These are phyloP conservation scores for Haemoproteus tartakovskyi DNA, from an alignment of 169 alveolate genomes.

Conservation along the genomic window DNA sequence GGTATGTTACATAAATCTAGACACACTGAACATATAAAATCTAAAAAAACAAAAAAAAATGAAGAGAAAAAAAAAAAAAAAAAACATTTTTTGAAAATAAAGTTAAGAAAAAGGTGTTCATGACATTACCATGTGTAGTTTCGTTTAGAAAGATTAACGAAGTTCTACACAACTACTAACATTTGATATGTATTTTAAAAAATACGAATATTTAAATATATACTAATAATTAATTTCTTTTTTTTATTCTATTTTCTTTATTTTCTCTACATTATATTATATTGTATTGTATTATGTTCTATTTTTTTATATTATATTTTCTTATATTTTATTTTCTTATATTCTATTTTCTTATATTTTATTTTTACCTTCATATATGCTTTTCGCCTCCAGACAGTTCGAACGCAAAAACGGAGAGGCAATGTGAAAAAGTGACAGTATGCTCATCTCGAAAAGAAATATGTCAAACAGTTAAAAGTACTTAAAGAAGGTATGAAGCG, in stretches of 20 bases:
- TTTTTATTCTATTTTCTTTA: too few species aligned
- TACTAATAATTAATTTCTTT: too few species aligned
- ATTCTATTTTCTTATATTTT: background rate
- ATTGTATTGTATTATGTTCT: background rate
- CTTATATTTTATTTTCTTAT: background rate
- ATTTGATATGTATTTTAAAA: too few species aligned
- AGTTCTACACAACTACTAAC: too few species aligned
- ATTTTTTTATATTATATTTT: background rate
- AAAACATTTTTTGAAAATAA: background rate
- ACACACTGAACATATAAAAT: slow-evolving; percentile 62
- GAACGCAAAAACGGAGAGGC: slow-evolving; percentile 37
- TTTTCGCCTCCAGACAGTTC: slow-evolving; percentile 29
- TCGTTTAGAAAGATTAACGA: too few species aligned
- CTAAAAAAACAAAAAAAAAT: slow-evolving; percentile 6
- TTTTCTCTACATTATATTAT: too few species aligned
- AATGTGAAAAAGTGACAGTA: slow-evolving; percentile 58
- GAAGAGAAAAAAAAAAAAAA: slow-evolving; percentile 1
- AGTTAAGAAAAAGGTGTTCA: background rate
- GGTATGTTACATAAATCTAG: slow-evolving; percentile 58
- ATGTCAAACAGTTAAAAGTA: too few species aligned
- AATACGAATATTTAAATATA: too few species aligned
- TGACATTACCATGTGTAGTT: too few species aligned
- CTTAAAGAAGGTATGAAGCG: too few species aligned
- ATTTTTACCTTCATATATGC: slow-evolving; percentile 34
- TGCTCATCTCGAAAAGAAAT: too few species aligned